Conservation (phyloP, 805 yeast species). For the Blastobotrys mokoenaii region DNA sequence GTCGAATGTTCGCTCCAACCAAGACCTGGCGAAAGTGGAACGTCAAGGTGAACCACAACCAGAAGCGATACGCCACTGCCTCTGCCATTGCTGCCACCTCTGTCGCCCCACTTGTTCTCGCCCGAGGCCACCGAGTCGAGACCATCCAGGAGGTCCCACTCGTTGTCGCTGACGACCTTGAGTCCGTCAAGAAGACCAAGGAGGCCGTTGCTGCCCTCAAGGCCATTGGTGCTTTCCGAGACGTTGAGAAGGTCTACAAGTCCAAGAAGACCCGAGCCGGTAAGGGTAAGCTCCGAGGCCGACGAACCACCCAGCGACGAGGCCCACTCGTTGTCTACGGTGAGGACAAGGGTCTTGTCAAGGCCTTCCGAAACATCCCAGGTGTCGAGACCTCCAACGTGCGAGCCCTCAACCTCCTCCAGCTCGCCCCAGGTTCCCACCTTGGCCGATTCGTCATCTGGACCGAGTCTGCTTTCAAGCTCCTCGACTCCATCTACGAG, state of each 20-base stretch:
- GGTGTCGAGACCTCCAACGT: constrained; percentile 98
- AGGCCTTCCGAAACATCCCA: constrained; percentile 99
- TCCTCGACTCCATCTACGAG: constrained; percentile 96
- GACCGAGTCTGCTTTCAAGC: constrained; percentile 97
- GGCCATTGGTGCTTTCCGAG: constrained; percentile 98
- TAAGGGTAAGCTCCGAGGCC: constrained; percentile 99
- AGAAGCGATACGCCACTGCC: constrained; percentile 99
- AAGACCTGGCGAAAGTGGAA: constrained; percentile 99
- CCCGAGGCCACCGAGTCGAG: constrained; percentile 99
- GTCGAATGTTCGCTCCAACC: constrained; percentile 99
- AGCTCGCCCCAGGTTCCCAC: constrained; percentile 99
- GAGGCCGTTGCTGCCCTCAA: constrained; percentile 97
- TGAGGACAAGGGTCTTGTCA: constrained; percentile 93
- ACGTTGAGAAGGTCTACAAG: constrained; percentile 94
- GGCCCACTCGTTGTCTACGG: constrained; percentile 99
- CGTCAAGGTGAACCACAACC: constrained; percentile 99
- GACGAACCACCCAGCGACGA: constrained; percentile 99
- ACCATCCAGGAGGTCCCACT: constrained; percentile 96
- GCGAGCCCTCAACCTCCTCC: constrained; percentile 86
- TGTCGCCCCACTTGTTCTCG: constrained; percentile 95
- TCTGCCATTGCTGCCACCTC: constrained; percentile 99
- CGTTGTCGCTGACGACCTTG: constrained; percentile 89
- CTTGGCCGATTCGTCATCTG: constrained; percentile 99
- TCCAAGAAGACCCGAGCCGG: constrained; percentile 99
- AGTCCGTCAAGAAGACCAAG: constrained; percentile 92